A percentile compares a stretch with the other conserved stretches of the same genome.
Evolutionary conservation across 23 red algal species (phyloP).

Genomic region (Cyanidioschyzon merolae): DNA sequence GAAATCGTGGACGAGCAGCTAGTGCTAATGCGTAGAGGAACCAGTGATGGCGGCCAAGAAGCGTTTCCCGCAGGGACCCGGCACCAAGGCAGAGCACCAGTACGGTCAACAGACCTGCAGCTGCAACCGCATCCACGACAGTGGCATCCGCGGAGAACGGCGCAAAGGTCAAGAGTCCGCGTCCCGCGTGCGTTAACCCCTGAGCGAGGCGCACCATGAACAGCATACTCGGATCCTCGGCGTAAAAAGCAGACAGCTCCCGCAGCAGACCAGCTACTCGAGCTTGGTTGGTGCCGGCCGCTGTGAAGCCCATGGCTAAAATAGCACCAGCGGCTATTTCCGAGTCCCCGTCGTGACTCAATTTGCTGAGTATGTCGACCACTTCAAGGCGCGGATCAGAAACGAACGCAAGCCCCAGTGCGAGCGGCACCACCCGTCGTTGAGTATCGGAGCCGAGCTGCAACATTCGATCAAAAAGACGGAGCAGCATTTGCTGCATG

Average conservation of each 20-base stretch:
- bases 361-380: constrained; percentile 73
- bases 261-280: constrained; percentile 80
- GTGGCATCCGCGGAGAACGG: constrained; percentile 56
- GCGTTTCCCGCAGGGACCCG: constrained; percentile 45
- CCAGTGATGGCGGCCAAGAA: constrained; percentile 89
- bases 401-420: constrained; percentile 57
- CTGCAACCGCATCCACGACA: constrained; percentile 47
- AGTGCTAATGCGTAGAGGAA: constrained; percentile 76
- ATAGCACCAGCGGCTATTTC: constrained; percentile 75
- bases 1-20: constrained; percentile 63
- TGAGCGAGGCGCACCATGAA: constrained; percentile 84
- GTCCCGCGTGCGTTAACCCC: constrained; percentile 75
- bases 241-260: constrained; percentile 71
- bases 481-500: constrained; percentile 64
- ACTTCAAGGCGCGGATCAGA: constrained; percentile 67
- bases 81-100: constrained; percentile 47
- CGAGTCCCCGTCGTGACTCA: constrained; percentile 81
- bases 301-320: constrained; percentile 63
- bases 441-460: constrained; percentile 72
- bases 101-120: constrained; percentile 74
- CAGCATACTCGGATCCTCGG: constrained; percentile 54
- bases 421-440: constrained; percentile 67
- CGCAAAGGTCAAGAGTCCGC: constrained; percentile 67
- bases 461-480: constrained; percentile 63
- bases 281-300: constrained; percentile 88